These are phyloP conservation scores for Trichomonas tenax DNA, from an alignment of 208 protist genomes.

Conservation along the genomic window DNA sequence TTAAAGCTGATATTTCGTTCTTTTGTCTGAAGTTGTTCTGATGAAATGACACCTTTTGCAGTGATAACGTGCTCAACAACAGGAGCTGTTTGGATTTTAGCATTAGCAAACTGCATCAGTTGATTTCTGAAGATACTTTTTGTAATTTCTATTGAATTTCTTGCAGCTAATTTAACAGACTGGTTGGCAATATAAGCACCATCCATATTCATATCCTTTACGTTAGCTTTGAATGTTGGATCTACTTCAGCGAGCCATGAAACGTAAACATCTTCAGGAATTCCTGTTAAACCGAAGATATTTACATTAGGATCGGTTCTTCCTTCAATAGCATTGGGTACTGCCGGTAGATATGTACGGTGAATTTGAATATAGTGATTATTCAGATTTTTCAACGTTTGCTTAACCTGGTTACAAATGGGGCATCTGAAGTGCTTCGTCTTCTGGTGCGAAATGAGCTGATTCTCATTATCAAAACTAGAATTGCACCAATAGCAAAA, in stretches of 20 bases:
- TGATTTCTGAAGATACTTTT: background rate
- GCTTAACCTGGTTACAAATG: background rate
- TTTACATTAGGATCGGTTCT: background rate
- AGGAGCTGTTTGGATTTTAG: background rate
- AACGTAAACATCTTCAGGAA: background rate
- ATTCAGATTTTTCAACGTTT: background rate
- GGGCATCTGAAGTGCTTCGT: background rate
- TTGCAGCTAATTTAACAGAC: background rate
- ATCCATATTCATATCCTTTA: background rate
- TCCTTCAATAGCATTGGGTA: background rate
- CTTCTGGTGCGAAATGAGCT: background rate
- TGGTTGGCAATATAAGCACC: background rate
- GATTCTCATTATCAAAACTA: background rate
- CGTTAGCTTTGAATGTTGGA: background rate
- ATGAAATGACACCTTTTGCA: background rate
- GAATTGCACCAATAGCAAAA: background rate
- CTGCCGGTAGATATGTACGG: background rate
- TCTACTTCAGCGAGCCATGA: background rate
- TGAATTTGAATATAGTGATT: background rate
- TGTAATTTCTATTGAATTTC: background rate
- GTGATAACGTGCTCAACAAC: background rate
- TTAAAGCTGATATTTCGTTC: background rate
- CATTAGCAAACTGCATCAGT: background rate
- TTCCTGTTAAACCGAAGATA: background rate
- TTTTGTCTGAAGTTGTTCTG: background rate